phyloP scores from a whole-genome alignment of 2,329 filamentous ascomycete species.

The Chalaropsis ovoidea region DNA sequence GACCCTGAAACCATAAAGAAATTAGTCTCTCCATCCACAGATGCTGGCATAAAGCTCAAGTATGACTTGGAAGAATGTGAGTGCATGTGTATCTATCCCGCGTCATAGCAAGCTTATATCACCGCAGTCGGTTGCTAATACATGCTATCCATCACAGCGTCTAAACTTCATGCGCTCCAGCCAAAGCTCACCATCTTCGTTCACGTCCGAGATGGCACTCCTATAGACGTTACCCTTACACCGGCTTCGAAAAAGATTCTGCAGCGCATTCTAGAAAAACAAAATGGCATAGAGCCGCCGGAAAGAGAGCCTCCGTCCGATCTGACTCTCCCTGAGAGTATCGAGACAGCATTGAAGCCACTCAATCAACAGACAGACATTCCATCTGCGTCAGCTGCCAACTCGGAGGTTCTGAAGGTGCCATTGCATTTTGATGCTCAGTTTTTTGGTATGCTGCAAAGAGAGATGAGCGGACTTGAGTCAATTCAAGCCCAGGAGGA shows the following conservation, averaged over 20 bases:
- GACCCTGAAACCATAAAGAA: constrained; percentile 59
- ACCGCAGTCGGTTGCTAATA: neutral
- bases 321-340: constrained; percentile 3
- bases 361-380: neutral
- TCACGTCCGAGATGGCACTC: constrained; percentile 54
- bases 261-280: constrained; percentile 39
- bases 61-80: constrained; percentile 46
- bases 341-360: neutral
- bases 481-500: constrained; percentile 57
- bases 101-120: neutral
- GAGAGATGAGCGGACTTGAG: constrained; percentile 60
- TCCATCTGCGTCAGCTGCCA: neutral
- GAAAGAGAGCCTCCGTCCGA: neutral
- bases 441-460: constrained; percentile 68
- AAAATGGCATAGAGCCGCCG: constrained; percentile 1
- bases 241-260: constrained; percentile 55
- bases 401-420: constrained; percentile 48
- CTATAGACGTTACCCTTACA: constrained; percentile 58
- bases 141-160: constrained; percentile 30
- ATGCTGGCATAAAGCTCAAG: constrained; percentile 40
- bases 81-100: constrained; percentile 16
- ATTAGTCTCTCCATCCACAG: constrained; percentile 46
- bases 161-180: constrained; percentile 42
- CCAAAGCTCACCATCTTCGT: constrained; percentile 63
- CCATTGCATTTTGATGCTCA: constrained; percentile 66